A percentile compares a stretch with the other conserved stretches of the same genome.
phyloP scores from a whole-genome alignment of 345 rosid species.

The Eucalyptus cloeziana region DNA sequence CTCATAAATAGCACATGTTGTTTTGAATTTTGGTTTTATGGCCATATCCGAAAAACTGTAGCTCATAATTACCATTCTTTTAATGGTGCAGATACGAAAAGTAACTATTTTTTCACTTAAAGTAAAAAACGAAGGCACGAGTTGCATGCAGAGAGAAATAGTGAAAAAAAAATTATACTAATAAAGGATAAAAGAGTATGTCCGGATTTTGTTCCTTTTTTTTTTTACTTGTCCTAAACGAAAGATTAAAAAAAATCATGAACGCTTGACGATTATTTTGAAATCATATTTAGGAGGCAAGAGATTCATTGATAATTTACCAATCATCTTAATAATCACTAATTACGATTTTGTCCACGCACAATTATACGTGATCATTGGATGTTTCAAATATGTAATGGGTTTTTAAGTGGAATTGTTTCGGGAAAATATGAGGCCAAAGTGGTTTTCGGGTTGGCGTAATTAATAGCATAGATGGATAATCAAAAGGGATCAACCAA shows the following conservation, averaged over 20 bases:
- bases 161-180: not conserved
- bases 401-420: not conserved
- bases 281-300: not conserved
- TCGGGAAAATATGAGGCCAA: not conserved
- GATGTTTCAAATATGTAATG: not conserved
- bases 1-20: not conserved
- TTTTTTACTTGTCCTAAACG: not conserved
- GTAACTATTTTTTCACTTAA: not conserved
- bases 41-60: not conserved
- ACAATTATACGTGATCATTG: not conserved
- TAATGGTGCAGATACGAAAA: not conserved
- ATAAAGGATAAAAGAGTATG: not conserved
- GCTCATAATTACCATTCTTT: not conserved
- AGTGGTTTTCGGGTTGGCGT: not conserved
- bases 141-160: not conserved
- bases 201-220: not conserved
- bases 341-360: not conserved
- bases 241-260: not conserved
- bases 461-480: not conserved
- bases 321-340: not conserved
- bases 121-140: not conserved
- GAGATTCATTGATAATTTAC: not conserved
- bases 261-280: not conserved
- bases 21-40: not conserved
- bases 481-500: not conserved